These are phyloP conservation scores for Phytophthora syringae DNA, from an alignment of 352 stramenopile species.

Conservation along the genomic window DNA sequence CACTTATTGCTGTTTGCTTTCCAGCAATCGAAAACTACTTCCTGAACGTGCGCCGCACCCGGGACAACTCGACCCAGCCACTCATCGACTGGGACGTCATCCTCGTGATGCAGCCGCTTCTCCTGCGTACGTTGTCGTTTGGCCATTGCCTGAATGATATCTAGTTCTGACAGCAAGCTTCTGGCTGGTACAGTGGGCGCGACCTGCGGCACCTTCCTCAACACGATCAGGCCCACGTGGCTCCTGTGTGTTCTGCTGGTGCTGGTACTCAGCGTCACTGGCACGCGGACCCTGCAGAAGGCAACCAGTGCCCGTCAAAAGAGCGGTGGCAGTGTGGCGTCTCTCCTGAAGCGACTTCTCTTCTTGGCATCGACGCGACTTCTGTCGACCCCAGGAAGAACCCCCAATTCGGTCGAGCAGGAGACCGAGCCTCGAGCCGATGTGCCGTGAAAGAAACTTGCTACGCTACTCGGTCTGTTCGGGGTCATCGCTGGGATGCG, in stretches of 20 bases:
- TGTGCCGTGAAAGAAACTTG: constrained; percentile 83
- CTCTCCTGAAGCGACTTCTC: constrained; percentile 19
- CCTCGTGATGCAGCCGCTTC: constrained; percentile 95
- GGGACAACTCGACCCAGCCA: constrained; percentile 87
- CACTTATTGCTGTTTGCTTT: background rate
- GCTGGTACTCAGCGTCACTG: constrained; percentile 87
- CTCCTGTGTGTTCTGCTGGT: constrained; percentile 92
- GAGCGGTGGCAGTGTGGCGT: constrained; percentile 67
- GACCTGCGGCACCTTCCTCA: constrained; percentile 90
- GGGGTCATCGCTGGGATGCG: constrained; percentile 92
- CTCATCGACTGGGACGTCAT: constrained; percentile 98
- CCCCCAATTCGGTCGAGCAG: constrained; percentile 24
- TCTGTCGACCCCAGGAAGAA: constrained; percentile 25
- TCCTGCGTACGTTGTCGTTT: constrained; percentile 55
- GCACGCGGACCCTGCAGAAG: constrained; percentile 90
- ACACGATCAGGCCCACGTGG: constrained; percentile 91
- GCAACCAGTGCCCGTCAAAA: constrained; percentile 88
- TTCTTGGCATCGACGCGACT: constrained; percentile 22
- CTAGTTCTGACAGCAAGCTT: constrained; percentile 4
- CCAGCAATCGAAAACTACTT: constrained; percentile 92
- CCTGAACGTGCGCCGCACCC: constrained; percentile 91
- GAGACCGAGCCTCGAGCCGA: constrained; percentile 38
- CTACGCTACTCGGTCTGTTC: constrained; percentile 87
- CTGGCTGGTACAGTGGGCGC: constrained; percentile 52
- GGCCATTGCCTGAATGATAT: background rate